Conservation (phyloP, 208 protist genomes). For the Wallacemonas sp. region DNA sequence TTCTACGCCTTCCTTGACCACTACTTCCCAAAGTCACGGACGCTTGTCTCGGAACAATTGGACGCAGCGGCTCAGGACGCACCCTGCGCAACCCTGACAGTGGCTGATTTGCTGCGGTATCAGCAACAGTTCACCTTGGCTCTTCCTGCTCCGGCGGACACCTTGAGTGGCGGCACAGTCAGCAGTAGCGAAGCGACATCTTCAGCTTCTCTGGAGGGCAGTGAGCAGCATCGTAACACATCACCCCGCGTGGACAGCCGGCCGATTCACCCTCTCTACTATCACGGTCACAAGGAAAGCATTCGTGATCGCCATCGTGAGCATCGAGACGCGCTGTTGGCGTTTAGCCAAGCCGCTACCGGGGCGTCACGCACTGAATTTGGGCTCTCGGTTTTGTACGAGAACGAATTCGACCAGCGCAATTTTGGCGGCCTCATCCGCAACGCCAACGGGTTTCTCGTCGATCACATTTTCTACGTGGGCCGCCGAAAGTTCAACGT, state of each 20-base stretch:
- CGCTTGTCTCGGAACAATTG: neutral
- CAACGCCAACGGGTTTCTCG: constrained; percentile 87
- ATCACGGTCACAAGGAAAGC: constrained; percentile 15
- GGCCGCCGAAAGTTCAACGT: constrained; percentile 82
- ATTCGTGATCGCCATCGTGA: constrained; percentile 17
- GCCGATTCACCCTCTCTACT: constrained; percentile 79
- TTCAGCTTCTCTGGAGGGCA: neutral
- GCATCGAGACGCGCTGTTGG: constrained; percentile 37
- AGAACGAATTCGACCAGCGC: constrained; percentile 86
- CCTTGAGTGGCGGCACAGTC: neutral
- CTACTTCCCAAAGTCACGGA: constrained; percentile 45
- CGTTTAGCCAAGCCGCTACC: constrained; percentile 23
- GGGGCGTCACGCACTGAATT: constrained; percentile 20
- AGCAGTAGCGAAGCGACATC: neutral
- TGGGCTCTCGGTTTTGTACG: constrained; percentile 80
- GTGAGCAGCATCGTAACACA: constrained; percentile 16
- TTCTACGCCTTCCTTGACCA: constrained; percentile 79
- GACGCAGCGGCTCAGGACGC: neutral
- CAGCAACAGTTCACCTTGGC: constrained; percentile 9
- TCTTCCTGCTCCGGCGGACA: neutral
- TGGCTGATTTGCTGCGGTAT: neutral
- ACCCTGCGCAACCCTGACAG: neutral
- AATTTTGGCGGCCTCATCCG: constrained; percentile 87
- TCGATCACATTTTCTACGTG: constrained; percentile 78
- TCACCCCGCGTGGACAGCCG: constrained; percentile 62